Evolutionary conservation across 257 asterid species (phyloP), one percentile per base, ranked within the genome.

Genomic region (Fraxinus americana): DNA sequence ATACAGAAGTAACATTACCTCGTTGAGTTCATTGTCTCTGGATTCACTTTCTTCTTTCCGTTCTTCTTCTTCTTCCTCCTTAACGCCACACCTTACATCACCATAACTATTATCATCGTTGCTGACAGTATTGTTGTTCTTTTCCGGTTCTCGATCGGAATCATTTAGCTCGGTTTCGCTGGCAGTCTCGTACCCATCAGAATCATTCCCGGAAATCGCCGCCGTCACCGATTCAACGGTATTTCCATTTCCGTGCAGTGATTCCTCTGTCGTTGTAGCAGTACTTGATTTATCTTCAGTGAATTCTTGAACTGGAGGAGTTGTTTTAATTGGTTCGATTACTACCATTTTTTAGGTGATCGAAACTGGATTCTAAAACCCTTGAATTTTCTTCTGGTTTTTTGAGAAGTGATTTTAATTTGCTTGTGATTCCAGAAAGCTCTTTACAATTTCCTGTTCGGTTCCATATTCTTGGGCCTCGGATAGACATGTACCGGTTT

Each of bases 121-220:
- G 4, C 81, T 23, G 71, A 63, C 67, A 69, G 69, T 30, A 76
- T 73, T 21, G 27, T 21, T 59, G 67, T 59, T 17, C 76, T 69
- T 78, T 45, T 77, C 82, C 23, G 80, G 71, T 30, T 73, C 83
- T 4, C 87, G 41, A 79, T 77, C 77, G 75, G 50, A 79, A 74
- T 86, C 90, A 77, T 90, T 84, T 35, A 91, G 83, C 82, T 90
- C 99, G n/a, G 94, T 81, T 10, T 95, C 99, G 72, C 98, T 93
- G 77, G 99, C 99, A n/a, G 99, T 93, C 79, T 93, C 97, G 71
- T 88, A 95, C 45, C 97, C 98, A 77, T 95, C 99, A 72, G 97
- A 89, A 21, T 65, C 71, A 83, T 88, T 81, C 11, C 92, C 94
- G 29, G 86, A 75, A 67, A 88, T 41, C 50, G 77, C 78, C 54